phyloP scores from a whole-genome alignment of 108 stramenopile genomes.

The Skeletonema tropicum region DNA sequence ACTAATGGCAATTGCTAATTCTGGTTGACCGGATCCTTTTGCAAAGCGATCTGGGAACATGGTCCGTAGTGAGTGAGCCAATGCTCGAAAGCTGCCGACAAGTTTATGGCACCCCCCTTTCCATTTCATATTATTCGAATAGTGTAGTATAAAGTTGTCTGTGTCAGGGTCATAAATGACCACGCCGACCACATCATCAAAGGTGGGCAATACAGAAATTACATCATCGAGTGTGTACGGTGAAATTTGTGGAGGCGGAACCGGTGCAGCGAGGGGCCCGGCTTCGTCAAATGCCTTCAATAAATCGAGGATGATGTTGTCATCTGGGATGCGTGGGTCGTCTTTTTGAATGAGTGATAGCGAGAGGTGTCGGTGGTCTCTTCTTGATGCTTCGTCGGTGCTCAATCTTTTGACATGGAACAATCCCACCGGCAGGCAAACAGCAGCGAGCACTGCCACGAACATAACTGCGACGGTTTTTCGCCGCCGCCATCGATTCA shows the following conservation, averaged over 20 bases:
- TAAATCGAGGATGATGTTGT: not conserved
- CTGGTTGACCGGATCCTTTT: not conserved
- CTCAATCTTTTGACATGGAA: not conserved
- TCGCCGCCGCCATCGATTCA: not conserved
- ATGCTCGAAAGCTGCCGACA: slow-evolving; percentile 5
- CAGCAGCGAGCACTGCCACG: not conserved
- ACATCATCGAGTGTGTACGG: slow-evolving; percentile 17
- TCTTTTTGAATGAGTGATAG: not conserved
- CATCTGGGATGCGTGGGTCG: not conserved
- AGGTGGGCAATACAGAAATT: not conserved
- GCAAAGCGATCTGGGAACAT: slow-evolving; percentile 32
- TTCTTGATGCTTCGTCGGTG: not conserved
- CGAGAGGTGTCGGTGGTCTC: not conserved
- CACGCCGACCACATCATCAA: slow-evolving; percentile 21
- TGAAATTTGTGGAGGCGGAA: not conserved
- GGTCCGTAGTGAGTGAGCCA: slow-evolving; percentile 14
- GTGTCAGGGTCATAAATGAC: slow-evolving; percentile 16
- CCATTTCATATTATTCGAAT: slow-evolving; percentile 27
- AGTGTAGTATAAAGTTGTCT: slow-evolving; percentile 21
- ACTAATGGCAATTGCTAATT: slow-evolving; percentile 10
- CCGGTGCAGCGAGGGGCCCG: not conserved
- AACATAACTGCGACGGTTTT: not conserved
- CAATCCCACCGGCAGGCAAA: not conserved
- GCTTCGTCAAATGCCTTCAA: not conserved
- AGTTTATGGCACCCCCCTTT: slow-evolving; percentile 37